Percentiles rank a stretch among this genome's conserved stretches.
These are phyloP conservation scores for Didymella sp. DNA, from an alignment of 2,329 filamentous ascomycete species.

Conservation along the genomic window DNA sequence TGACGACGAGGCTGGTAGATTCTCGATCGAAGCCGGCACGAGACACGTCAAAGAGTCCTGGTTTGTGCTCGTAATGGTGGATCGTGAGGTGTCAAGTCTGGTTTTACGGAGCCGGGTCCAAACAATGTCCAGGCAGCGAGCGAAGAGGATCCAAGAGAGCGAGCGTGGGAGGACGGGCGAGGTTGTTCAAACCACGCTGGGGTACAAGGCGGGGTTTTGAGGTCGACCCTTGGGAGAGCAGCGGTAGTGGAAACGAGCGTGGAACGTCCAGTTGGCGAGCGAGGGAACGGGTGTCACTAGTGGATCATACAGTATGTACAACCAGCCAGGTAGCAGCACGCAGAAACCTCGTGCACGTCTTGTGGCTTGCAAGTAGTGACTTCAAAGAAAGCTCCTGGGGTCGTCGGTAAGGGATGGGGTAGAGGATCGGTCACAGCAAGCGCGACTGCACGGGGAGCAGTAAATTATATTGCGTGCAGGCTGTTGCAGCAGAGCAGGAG, in stretches of 20 bases:
- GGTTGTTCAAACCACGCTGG: conserved; percentile 21
- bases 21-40: conserved; percentile 3
- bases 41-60: conserved; percentile 7
- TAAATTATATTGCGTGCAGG: conserved; percentile 39
- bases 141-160: conserved; percentile 17
- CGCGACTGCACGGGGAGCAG: conserved; percentile 21
- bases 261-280: conserved; percentile 34
- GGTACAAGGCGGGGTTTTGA: conserved; percentile 30
- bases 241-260: conserved; percentile 44
- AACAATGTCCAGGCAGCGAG: conserved; percentile 6
- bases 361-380: conserved; percentile 26
- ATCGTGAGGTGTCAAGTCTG: neutral
- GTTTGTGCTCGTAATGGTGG: neutral
- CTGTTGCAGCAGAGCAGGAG: conserved; percentile 24
- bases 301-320: conserved; percentile 17
- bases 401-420: conserved; percentile 17
- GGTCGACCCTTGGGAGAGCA: conserved; percentile 25
- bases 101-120: conserved; percentile 17
- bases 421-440: conserved; percentile 22
- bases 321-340: conserved; percentile 15
- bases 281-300: conserved; percentile 38
- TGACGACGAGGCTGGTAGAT: neutral
- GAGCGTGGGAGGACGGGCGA: conserved; percentile 25
- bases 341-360: conserved; percentile 35
- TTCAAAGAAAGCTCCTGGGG: conserved; percentile 5